These are phyloP conservation scores for Coccomyxa sp. DNA, from an alignment of 139 green algal species.

Conservation along the genomic window DNA sequence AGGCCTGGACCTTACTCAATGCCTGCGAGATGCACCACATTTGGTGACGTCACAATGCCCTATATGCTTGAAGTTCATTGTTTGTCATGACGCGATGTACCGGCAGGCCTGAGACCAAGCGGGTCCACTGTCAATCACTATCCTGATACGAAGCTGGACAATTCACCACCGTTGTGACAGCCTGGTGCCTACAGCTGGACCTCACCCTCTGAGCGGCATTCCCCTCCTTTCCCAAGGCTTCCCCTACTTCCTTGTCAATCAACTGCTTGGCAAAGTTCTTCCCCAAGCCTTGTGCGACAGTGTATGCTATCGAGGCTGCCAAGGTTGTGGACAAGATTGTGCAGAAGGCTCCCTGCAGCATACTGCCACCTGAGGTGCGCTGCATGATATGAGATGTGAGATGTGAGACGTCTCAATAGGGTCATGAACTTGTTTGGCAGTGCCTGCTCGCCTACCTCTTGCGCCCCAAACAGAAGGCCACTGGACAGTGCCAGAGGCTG, in stretches of 20 bases:
- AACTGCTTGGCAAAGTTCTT: constrained; percentile 43
- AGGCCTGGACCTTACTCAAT: constrained; percentile 16
- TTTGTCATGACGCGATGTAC: not conserved
- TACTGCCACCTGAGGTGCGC: constrained; percentile 1
- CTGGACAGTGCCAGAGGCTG: constrained; percentile 73
- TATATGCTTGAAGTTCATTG: not conserved
- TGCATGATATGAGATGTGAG: constrained; percentile 18
- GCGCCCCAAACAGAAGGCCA: constrained; percentile 75
- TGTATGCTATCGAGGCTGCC: constrained; percentile 52
- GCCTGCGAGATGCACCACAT: not conserved
- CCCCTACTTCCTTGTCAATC: constrained; percentile 38
- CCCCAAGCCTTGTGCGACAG: constrained; percentile 40
- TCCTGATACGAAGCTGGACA: not conserved
- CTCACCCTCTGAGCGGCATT: no score
- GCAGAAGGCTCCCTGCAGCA: constrained; percentile 43
- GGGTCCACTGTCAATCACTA: not conserved
- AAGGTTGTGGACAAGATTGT: constrained; percentile 45
- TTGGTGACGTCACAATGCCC: not conserved
- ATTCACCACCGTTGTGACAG: constrained; percentile 4
- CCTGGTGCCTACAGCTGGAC: no score
- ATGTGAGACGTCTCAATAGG: constrained; percentile 18
- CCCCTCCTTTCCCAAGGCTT: no score
- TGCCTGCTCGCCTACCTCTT: constrained; percentile 54
- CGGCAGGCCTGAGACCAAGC: not conserved
- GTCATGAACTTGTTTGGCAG: no score